Base-by-base conservation (phyloP, 768 basidiomycete species). In the Cyclocybe cylindracea region DNA sequence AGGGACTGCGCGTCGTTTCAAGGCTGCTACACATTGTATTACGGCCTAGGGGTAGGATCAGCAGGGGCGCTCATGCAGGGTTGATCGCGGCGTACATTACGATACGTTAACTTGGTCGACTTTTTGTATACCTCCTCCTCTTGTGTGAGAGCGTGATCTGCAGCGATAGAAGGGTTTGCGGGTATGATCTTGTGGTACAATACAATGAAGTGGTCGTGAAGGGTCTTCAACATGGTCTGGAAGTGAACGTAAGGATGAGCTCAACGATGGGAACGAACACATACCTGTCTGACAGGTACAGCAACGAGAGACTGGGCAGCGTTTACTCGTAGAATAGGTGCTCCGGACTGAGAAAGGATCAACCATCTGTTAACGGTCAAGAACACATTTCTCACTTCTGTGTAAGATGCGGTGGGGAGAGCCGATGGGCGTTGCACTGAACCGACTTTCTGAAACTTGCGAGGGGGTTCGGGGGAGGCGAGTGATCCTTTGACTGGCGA, bases 111-210 rank as follows among this genome's bases (percentile, higher is more conserved):
- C 67, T 90, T 92, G 46, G 77, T 86, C 0, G 88, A 82, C 54
- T 82, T 84, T 19, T 74, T 75, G 68, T 93, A 94, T 0, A 93
- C 77, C 53, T 92, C 86, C 33, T 82, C 80, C 62, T 96, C 94
- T 61, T 96, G 92, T 44, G 73, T 79, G 8, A 93, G 77, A 3
- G 94, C 85, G 69, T 96, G 89, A 47, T 91, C 85, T 0, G 85
- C 71, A 0, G 91, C 88, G 14, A 94, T 66, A 18, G 76, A 70
- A 0, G 88, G 84, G 52, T 85, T 75, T 10, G 68, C 51, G 2
- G 80, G 67, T 2, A 80, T 67, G 41, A 93, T 70, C 7, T 68
- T 51, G 7, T 80, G 70, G 70, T 94, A 94, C 2, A 94, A 71
- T 18, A 83, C 72, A 31, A 73, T 56, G 61, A 91, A 94, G 61